Base-by-base conservation (phyloP, 345 rosid genomes). In the Eucalyptus pumila region DNA sequence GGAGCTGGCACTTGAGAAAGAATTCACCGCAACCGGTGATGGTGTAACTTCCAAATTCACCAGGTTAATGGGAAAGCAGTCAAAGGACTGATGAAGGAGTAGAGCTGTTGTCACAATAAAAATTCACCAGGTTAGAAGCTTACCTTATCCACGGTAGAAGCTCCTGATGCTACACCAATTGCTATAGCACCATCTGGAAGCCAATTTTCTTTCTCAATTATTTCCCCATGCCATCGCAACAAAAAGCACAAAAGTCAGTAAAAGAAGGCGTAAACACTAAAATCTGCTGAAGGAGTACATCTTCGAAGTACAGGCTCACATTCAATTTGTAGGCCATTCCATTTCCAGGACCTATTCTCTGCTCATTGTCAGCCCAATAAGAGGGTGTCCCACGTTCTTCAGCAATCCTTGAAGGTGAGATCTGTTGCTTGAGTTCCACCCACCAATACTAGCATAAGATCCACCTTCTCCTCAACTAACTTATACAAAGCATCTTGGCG, bases 341-440 rank as follows among this genome's bases (percentile, higher is more conserved):
- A 92, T 98, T 96, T 81, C 99, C 99, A 6, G 98, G 99, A 52
- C 99, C 98, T 49, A 98, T 96, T 93, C 96, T 94, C 94, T 94
- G 86, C 92, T 96, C 99, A 89, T 92, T 91, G 89, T 96, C 99
- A 13, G 96, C 90, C 99, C 99, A 98, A 80, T 95, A 96, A 12
- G 98, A 96, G 86, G 99, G 99, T 87, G 94, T 96, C 49, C 98
- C 98, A 23, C 93, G 96, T 27, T 69, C 94, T 93, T 96, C 99
- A 23, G 99, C 92, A 86, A 96, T 96, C 91, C 99, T 89, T 96
- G 99, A 91, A 98, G 97, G 93, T 98, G 99, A 50, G 99, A 96
- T n/a, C 97, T 96, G 94, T 98, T 96, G 90, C 98, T 98, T 17
- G 99, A 96, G 92, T 96, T 98, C 97, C 99, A 95, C n/a, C 99